Base-by-base conservation (phyloP, 1,139 yeast species). In the Yamadazyma diospyri region DNA sequence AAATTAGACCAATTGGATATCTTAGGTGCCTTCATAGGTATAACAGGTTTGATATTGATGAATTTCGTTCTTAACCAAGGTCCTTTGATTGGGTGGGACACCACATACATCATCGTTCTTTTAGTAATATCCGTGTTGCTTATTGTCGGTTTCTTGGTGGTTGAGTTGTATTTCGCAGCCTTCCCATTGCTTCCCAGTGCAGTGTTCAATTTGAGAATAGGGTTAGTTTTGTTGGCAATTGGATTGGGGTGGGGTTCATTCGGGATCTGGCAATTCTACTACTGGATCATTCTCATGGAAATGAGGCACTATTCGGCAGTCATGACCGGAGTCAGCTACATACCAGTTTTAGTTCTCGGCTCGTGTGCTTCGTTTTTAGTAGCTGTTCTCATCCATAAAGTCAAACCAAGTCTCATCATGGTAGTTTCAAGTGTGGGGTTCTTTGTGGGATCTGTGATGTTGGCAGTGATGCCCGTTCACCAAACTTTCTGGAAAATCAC, bases 201-300 rank as follows among this genome's bases (percentile, higher is more conserved):
- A 4, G 61, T 70, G 2, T 64, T 72, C 45, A 61, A 50, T 47
- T 50, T 33, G 11, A 55, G 56, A 33, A 63, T 65, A 15, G 72
- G 69, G 0, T 44, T 66, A 27, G 63, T 65, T 1, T 45, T 66
- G 4, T 36, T 53, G 3, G 55, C 64, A 35, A 53, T 66, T 27
- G 45, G 59, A 10, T 55, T 73, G 22, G 81, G 81, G 1, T 76
- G 81, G 81, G 78, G 78, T 0, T 69, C 78, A 7, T 76, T 74
- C 50, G 79, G 80, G 4, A 59, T 73, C 6, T 74, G 77, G 73
- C 68, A 49, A 39, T 66, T 57, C 40, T 66, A 64, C 42, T 66
- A 62, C 45, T 65, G 68, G 67, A 53, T 48, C 25, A 60, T 72
- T 19, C 47, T 68, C 20, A 43, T 74, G 23, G 70, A 72, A 39